Percentiles rank a stretch among this genome's conserved stretches.
phyloP scores from a whole-genome alignment of 495 filamentous ascomycete species.

The Daldinia childiae region DNA sequence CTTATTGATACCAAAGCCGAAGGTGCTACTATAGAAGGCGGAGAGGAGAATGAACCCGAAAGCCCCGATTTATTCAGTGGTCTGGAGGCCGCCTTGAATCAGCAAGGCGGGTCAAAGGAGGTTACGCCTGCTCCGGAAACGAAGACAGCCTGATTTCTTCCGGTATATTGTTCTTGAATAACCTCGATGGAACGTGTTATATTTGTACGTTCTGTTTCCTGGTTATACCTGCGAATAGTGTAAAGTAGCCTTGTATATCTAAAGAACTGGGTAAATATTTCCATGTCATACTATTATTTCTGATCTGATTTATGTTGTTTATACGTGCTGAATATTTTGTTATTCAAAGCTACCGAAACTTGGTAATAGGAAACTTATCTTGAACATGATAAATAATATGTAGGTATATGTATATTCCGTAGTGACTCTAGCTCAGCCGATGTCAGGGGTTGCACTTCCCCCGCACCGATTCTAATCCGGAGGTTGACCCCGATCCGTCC shows the following conservation, averaged over 20 bases:
- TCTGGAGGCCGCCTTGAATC: conserved; percentile 44
- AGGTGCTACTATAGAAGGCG: background rate
- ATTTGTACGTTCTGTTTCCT: background rate
- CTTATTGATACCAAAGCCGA: conserved; percentile 18
- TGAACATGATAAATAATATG: too few relatives aligned
- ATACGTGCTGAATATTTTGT: too few relatives aligned
- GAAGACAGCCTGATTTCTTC: background rate
- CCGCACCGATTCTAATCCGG: background rate
- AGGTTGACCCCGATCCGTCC: background rate
- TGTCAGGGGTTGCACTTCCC: too few relatives aligned
- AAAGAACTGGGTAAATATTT: background rate
- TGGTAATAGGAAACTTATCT: too few relatives aligned
- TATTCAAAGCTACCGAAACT: too few relatives aligned
- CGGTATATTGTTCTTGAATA: background rate
- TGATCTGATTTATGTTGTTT: too few relatives aligned
- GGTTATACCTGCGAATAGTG: conserved; percentile 5
- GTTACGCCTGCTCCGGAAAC: conserved; percentile 20
- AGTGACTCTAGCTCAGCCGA: too few relatives aligned
- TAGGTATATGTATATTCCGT: too few relatives aligned
- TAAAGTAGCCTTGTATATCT: conserved; percentile 3
- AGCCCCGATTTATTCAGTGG: conserved; percentile 47
- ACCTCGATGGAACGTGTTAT: background rate
- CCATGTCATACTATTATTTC: background rate
- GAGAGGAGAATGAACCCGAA: conserved; percentile 37
- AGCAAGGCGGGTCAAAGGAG: conserved; percentile 36